Evolutionary conservation across 2,329 filamentous ascomycete species (phyloP).

Genomic region (Phaeophleospora eucalypticola): DNA sequence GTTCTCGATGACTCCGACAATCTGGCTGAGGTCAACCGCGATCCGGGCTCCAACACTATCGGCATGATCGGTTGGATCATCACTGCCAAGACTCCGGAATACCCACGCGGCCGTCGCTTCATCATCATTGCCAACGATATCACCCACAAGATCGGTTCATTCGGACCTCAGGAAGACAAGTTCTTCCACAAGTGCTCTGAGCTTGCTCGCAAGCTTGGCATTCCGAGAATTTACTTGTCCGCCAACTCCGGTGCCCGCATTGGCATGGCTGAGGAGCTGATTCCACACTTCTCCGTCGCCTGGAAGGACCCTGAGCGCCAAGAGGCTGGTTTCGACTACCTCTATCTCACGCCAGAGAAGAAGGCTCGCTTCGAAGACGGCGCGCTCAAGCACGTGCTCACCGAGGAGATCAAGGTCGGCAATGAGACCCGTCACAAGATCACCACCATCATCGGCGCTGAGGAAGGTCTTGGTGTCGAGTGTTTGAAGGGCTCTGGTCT

Average conservation of each 20-base stretch:
- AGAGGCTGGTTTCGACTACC: conserved; percentile 90
- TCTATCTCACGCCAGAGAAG: conserved; percentile 83
- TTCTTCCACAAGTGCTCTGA: conserved; percentile 99
- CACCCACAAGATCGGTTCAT: conserved; percentile 97
- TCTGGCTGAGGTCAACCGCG: conserved; percentile 86
- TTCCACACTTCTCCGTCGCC: conserved; percentile 93
- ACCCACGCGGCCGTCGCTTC: conserved; percentile 86
- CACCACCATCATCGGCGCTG: conserved; percentile 83
- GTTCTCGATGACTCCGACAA: conserved; percentile 93
- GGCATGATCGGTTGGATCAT: conserved; percentile 99
- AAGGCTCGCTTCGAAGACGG: conserved; percentile 83
- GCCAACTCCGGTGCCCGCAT: conserved; percentile 98
- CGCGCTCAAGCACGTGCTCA: conserved; percentile 72
- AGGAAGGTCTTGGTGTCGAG: conserved; percentile 96
- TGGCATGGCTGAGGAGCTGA: conserved; percentile 92
- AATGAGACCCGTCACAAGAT: conserved; percentile 93
- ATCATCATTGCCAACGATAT: conserved; percentile 98
- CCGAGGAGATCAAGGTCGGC: conserved; percentile 78
- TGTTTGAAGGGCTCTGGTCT: conserved; percentile 95
- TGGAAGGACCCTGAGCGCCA: conserved; percentile 85
- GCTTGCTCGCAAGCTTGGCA: conserved; percentile 85
- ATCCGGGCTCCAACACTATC: conserved; percentile 90
- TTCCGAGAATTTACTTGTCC: conserved; percentile 95
- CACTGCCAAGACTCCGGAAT: conserved; percentile 91
- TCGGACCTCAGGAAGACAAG: conserved; percentile 91